Evolutionary conservation across 192 early-diverging fungal genomes (phyloP).

Genomic region (Mortierella antarctica): DNA sequence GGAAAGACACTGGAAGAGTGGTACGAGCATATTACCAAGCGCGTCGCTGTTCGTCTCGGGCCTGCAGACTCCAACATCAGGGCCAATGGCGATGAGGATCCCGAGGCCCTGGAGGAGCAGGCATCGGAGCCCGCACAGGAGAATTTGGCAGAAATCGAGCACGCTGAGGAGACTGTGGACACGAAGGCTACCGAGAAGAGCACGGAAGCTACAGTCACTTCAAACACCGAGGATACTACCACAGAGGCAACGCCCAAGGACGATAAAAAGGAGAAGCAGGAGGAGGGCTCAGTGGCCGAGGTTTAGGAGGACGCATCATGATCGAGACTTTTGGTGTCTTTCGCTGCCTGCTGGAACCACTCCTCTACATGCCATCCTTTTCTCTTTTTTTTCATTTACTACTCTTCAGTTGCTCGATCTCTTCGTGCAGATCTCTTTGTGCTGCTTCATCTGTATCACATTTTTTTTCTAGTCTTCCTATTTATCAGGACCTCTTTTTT

Average conservation of each 20-base stretch:
- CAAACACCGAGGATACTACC: neutral
- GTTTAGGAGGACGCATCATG: neutral
- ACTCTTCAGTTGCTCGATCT: too few species aligned
- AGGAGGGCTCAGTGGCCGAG: neutral
- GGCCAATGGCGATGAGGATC: conserved; percentile 39
- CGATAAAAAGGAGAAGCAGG: neutral
- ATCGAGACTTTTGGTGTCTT: neutral
- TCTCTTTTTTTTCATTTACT: neutral
- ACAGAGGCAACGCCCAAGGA: conserved; percentile 1
- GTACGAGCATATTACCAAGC: conserved; percentile 62
- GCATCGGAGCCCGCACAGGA: neutral
- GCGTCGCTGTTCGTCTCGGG: conserved; percentile 31
- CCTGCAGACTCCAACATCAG: conserved; percentile 16
- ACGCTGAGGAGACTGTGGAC: neutral
- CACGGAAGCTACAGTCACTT: neutral
- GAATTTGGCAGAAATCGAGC: neutral
- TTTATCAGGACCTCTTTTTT: neutral
- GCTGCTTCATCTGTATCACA: neutral
- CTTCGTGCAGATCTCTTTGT: neutral
- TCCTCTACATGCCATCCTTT: neutral
- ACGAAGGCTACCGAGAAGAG: neutral
- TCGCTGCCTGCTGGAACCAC: too few species aligned
- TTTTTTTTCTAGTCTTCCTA: neutral
- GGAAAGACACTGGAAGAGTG: conserved; percentile 84
- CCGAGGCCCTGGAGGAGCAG: conserved; percentile 25